phyloP scores from a whole-genome alignment of 495 filamentous ascomycete species.

The Barbatosphaeria neglecta region DNA sequence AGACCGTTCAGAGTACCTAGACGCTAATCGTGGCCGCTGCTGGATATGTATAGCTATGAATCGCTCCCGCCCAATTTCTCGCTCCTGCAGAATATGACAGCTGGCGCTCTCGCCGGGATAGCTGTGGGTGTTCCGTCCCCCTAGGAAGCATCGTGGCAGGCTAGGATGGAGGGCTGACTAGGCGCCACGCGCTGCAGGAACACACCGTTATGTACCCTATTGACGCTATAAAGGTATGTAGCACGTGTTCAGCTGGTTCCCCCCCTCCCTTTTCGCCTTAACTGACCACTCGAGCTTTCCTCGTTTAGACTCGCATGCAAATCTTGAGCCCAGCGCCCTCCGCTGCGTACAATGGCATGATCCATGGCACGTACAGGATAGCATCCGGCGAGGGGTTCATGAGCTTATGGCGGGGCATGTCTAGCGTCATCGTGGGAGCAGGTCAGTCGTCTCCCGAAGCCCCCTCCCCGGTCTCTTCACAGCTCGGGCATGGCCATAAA shows the following conservation, averaged over 20 bases:
- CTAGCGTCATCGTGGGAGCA: slow-evolving; percentile 89
- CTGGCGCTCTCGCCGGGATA: slow-evolving; percentile 94
- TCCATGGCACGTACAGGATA: slow-evolving; percentile 85
- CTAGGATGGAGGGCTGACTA: neutral
- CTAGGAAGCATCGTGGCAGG: neutral
- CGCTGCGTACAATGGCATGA: slow-evolving; percentile 79
- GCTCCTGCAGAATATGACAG: slow-evolving; percentile 66
- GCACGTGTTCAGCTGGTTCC: neutral
- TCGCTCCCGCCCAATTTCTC: slow-evolving; percentile 48
- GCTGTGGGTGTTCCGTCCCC: slow-evolving; percentile 49
- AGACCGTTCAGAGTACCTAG: too few relatives aligned
- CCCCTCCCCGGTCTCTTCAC: too few relatives aligned
- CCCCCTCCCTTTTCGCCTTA: too few relatives aligned
- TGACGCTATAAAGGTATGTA: slow-evolving; percentile 84
- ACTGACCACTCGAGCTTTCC: slow-evolving; percentile 10
- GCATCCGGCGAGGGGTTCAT: slow-evolving; percentile 77
- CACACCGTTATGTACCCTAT: slow-evolving; percentile 98
- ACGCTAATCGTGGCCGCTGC: slow-evolving; percentile 2
- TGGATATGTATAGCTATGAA: slow-evolving; percentile 43
- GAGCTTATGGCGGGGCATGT: slow-evolving; percentile 92
- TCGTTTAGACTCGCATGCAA: slow-evolving; percentile 85
- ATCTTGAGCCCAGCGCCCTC: slow-evolving; percentile 79
- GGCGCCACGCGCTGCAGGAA: slow-evolving; percentile 37
- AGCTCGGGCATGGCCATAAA: too few relatives aligned
- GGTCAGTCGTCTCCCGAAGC: slow-evolving; percentile 45